Evolutionary conservation across 805 yeast species (phyloP), one percentile per base, ranked within the genome.

Genomic region (Saccharomycopsis vini): DNA sequence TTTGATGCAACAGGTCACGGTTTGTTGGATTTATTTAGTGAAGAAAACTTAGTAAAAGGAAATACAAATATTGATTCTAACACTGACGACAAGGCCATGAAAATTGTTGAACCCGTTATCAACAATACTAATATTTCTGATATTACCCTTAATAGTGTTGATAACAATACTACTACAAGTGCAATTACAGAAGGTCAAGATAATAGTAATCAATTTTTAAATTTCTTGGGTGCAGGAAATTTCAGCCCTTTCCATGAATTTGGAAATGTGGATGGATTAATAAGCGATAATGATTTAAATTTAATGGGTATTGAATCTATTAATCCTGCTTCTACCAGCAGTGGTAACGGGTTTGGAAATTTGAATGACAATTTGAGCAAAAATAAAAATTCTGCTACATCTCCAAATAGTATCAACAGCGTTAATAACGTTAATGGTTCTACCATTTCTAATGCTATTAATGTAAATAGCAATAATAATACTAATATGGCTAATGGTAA

Each of bases 1-100:
- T 32, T 43, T 15, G 45, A 47, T 18, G 26, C 22, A 13, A 45
- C 40, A 15, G 47, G 47, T 5, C 46, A 46, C 28, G 45, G 47
- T 7, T 36, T 47, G 13, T 32, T 43, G 3, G 50, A 47, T 33
- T 39, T 47, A 22, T 41, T 46, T 24, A 24, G 29, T 24, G 12
- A 24, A 24, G 20, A 13, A 26, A 34, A 20, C n/a, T n/a, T 32
- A 37, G 7, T 5, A 37, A 15, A 12, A 7, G 32, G 18, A 22
- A 19, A 13, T 26, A 13, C 12, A n/a, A n/a, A n/a, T n/a, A n/a
- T n/a, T n/a, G n/a, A n/a, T n/a, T n/a, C 30, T 26, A 26, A 26
- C 9, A 26, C 30, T 13, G 13, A 26, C 30, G 30, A 26, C 13
- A 26, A 26, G 12, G 13, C 12, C 30, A 26, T n/a, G n/a, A n/a